These are phyloP conservation scores for Pichia terricola DNA, from an alignment of 1,139 yeast genomes.

Conservation along the genomic window DNA sequence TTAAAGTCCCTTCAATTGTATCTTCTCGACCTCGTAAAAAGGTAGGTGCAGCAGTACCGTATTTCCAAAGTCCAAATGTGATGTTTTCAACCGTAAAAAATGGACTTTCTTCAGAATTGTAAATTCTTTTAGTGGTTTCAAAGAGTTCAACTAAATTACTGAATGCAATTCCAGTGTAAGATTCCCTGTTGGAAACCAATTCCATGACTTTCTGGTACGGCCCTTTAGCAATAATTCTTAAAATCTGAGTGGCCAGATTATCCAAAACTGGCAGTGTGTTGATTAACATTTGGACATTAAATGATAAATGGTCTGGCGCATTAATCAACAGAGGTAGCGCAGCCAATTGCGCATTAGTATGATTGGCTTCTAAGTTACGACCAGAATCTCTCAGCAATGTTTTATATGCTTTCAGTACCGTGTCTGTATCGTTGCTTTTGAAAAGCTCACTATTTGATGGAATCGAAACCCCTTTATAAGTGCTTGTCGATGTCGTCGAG, in stretches of 20 bases:
- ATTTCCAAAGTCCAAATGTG: conserved; percentile 51
- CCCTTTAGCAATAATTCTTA: conserved; percentile 57
- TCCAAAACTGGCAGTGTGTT: conserved; percentile 67
- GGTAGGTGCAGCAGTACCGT: conserved; percentile 48
- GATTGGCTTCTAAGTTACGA: conserved; percentile 16
- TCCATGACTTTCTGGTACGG: conserved; percentile 69
- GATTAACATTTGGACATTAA: conserved; percentile 50
- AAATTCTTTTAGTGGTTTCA: conserved; percentile 59
- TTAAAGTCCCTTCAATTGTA: conserved; percentile 56
- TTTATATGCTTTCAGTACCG: conserved; percentile 20
- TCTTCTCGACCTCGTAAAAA: conserved; percentile 54
- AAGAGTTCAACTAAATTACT: conserved; percentile 64
- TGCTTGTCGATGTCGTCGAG: conserved; percentile 13
- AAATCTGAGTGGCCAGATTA: conserved; percentile 63
- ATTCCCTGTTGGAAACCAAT: conserved; percentile 62
- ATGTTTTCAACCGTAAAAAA: conserved; percentile 51
- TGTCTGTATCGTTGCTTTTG: conserved; percentile 21
- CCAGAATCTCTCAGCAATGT: conserved; percentile 15
- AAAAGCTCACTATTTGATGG: conserved; percentile 34
- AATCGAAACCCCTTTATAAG: conserved; percentile 25
- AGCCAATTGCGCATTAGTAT: conserved; percentile 45
- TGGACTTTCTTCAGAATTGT: conserved; percentile 52
- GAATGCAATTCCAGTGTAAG: conserved; percentile 64
- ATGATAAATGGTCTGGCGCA: conserved; percentile 48
- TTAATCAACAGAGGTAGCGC: conserved; percentile 49